Evolutionary conservation across 208 protist genomes (phyloP).

Genomic region (Histomonas meleagridis): DNA sequence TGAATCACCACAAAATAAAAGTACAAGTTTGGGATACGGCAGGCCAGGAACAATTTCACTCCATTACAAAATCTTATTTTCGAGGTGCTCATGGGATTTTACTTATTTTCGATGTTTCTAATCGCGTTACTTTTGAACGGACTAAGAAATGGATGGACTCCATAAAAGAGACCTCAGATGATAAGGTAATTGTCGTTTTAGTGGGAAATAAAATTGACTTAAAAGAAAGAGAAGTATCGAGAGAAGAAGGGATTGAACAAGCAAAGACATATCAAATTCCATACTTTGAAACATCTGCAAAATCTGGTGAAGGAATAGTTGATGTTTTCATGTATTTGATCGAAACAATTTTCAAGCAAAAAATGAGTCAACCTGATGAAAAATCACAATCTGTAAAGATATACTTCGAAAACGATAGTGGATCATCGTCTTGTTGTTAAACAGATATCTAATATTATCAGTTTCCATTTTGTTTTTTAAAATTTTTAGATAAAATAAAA

Average conservation of each 20-base stretch:
- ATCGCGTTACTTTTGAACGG: neutral
- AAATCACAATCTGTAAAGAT: too few relatives aligned
- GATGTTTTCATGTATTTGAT: neutral
- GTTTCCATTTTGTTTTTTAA: too few relatives aligned
- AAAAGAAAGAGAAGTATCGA: neutral
- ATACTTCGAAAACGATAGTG: too few relatives aligned
- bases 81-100: neutral
- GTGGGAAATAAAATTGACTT: conserved; percentile 33
- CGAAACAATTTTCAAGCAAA: too few relatives aligned
- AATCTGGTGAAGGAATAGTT: neutral
- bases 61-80: neutral
- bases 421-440: too few relatives aligned
- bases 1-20: neutral
- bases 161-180: neutral
- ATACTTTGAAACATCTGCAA: neutral
- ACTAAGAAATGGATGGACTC: neutral
- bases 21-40: conserved; percentile 36
- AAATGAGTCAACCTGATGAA: too few relatives aligned
- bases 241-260: neutral
- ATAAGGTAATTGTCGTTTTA: neutral
- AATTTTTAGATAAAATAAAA: too few relatives aligned
- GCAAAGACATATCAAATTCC: neutral
- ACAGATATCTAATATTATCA: too few relatives aligned
- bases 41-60: neutral
- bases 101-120: neutral